A percentile compares a stretch with the other conserved stretches of the same genome.
These are phyloP conservation scores for Sporothrix pallida DNA, from an alignment of 2,329 filamentous ascomycete species.

Conservation along the genomic window DNA sequence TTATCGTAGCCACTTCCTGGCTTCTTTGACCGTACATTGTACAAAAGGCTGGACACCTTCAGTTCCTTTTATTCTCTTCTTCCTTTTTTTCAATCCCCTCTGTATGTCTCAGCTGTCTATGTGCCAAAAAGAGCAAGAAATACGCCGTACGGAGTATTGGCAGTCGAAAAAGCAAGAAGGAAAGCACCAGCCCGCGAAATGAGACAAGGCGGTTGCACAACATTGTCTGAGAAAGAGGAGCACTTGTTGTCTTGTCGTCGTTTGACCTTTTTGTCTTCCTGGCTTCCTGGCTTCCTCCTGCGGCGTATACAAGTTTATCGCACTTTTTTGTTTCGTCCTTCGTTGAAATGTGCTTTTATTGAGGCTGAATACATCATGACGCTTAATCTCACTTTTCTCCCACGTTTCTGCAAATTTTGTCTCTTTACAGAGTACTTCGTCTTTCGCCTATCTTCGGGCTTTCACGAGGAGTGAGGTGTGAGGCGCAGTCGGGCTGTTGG, in stretches of 20 bases:
- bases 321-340: neutral
- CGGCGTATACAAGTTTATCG: no score
- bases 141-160: neutral
- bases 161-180: neutral
- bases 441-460: no score
- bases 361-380: neutral
- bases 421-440: neutral
- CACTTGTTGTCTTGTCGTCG: neutral
- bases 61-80: neutral
- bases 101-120: neutral
- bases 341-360: neutral
- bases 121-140: neutral
- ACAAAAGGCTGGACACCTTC: neutral
- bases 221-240: neutral
- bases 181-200: neutral
- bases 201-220: neutral
- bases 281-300: no score
- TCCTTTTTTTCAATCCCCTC: neutral
- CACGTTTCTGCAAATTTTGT: neutral
- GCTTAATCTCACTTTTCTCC: neutral
- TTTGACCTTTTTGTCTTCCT: neutral
- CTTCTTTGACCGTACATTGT: neutral
- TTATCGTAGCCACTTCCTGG: neutral
- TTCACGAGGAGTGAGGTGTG: slow-evolving; percentile 1
- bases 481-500: slow-evolving; percentile 11